A percentile compares a stretch with the other conserved stretches of the same genome.
These are phyloP conservation scores for Hanseniaspora lachancei DNA, from an alignment of 805 yeast genomes.

Conservation along the genomic window DNA sequence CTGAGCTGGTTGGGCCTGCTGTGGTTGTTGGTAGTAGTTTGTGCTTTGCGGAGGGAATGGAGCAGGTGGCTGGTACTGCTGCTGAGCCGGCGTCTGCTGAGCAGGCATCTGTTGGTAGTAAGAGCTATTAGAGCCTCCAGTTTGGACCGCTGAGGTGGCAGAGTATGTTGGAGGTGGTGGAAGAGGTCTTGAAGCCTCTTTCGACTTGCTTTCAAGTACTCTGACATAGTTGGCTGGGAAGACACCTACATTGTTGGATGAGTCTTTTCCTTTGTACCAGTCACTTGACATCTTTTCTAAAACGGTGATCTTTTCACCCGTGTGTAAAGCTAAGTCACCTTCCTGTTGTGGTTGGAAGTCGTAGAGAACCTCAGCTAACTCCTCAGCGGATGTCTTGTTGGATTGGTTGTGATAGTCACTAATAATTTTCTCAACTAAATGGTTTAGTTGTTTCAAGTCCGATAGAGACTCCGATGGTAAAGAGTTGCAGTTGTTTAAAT, in stretches of 20 bases:
- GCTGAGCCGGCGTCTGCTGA: slow-evolving; percentile 23
- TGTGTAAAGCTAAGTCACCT: slow-evolving; percentile 52
- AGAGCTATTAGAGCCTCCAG: slow-evolving; percentile 16
- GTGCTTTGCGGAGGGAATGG: slow-evolving; percentile 14
- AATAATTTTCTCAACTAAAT: slow-evolving; percentile 12
- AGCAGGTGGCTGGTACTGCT: slow-evolving; percentile 27
- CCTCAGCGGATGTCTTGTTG: slow-evolving; percentile 9
- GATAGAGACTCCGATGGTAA: slow-evolving; percentile 3
- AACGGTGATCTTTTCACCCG: slow-evolving; percentile 60
- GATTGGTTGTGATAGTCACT: slow-evolving; percentile 9
- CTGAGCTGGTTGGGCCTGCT: slow-evolving; percentile 26
- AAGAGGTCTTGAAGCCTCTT: slow-evolving; percentile 11
- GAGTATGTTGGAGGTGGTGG: slow-evolving; percentile 20
- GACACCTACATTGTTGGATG: slow-evolving; percentile 53
- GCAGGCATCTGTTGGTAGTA: slow-evolving; percentile 28
- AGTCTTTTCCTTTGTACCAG: slow-evolving; percentile 75
- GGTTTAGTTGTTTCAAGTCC: slow-evolving; percentile 13
- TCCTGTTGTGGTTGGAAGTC: slow-evolving; percentile 61
- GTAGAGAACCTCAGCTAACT: slow-evolving; percentile 51
- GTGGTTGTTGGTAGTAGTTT: slow-evolving; percentile 25
- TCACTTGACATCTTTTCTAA: slow-evolving; percentile 63
- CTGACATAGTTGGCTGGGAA: slow-evolving; percentile 83
- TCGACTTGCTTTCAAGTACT: slow-evolving; percentile 20
- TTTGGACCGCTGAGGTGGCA: not conserved
- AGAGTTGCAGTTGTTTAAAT: not conserved